A percentile compares a stretch with the other conserved stretches of the same genome.
Conservation (phyloP, 176 grass and related monocot genomes). For the Lolium rigidum region DNA sequence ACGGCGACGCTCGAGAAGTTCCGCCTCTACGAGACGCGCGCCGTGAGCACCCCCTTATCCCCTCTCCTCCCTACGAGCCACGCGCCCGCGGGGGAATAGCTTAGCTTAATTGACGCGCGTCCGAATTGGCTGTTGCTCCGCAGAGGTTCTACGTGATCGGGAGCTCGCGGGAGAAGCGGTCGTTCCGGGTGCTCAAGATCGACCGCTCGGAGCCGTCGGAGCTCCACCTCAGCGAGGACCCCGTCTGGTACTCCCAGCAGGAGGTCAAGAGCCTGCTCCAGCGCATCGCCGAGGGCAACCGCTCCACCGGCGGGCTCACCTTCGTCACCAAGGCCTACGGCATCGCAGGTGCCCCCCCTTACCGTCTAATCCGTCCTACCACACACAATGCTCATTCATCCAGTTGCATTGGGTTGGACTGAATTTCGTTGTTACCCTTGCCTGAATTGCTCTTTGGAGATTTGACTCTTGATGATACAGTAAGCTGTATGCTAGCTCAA, state of each 20-base stretch:
- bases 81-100: not conserved
- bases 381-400: not conserved
- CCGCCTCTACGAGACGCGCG: conserved; percentile 92
- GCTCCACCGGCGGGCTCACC: conserved; percentile 76
- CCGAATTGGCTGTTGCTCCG: not conserved
- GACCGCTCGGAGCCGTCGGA: conserved; percentile 87
- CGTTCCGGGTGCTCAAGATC: conserved; percentile 97
- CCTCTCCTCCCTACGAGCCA: not conserved
- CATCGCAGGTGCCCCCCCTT: conserved; percentile 60
- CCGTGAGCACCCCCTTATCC: conserved; percentile 43
- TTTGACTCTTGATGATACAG: conserved; percentile 8
- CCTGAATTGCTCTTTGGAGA: not conserved
- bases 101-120: not conserved
- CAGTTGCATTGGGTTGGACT: not conserved
- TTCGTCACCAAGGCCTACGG: conserved; percentile 90
- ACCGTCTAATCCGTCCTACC: not conserved
- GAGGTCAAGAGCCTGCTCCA: conserved; percentile 95
- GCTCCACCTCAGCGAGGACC: conserved; percentile 92
- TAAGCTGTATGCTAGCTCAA: not conserved
- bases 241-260: conserved; percentile 80
- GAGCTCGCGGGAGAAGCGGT: conserved; percentile 81
- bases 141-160: conserved; percentile 98
- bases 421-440: not conserved
- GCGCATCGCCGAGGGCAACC: conserved; percentile 90
- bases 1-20: conserved; percentile 82